Evolutionary conservation across 2,329 filamentous ascomycete species (phyloP).

Genomic region (Didymella exigua): DNA sequence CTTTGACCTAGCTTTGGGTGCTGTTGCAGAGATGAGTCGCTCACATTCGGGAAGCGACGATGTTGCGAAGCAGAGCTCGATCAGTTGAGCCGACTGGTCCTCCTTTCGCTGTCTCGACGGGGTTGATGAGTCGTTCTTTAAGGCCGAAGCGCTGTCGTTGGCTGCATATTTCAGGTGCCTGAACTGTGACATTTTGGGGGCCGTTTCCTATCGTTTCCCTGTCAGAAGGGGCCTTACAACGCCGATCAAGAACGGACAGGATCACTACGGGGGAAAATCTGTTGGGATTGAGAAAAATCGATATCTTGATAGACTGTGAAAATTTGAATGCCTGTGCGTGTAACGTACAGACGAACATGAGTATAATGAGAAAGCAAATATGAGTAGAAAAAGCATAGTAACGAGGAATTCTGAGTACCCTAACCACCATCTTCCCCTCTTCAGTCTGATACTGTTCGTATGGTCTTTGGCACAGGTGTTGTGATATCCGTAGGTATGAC

Average conservation of each 20-base stretch:
- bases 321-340: background rate
- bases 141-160: background rate
- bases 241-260: background rate
- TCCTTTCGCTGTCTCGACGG: background rate
- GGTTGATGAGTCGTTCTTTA: background rate
- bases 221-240: slow-evolving; percentile 9
- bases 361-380: slow-evolving; percentile 12
- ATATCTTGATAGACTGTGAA: background rate
- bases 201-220: background rate
- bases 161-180: slow-evolving; percentile 4
- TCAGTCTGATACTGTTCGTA: slow-evolving; percentile 36
- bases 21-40: background rate
- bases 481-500: slow-evolving; percentile 27
- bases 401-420: background rate
- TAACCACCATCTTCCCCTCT: background rate
- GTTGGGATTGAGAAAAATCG: background rate
- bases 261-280: background rate
- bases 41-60: background rate
- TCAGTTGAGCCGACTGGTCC: background rate
- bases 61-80: too few relatives aligned
- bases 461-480: slow-evolving; percentile 37
- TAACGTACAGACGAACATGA: slow-evolving; percentile 2
- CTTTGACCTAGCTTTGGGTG: background rate
- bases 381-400: background rate
- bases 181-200: background rate